Evolutionary conservation across 1,284 basidiomycete species (phyloP).

Genomic region (Puccinia horiana): DNA sequence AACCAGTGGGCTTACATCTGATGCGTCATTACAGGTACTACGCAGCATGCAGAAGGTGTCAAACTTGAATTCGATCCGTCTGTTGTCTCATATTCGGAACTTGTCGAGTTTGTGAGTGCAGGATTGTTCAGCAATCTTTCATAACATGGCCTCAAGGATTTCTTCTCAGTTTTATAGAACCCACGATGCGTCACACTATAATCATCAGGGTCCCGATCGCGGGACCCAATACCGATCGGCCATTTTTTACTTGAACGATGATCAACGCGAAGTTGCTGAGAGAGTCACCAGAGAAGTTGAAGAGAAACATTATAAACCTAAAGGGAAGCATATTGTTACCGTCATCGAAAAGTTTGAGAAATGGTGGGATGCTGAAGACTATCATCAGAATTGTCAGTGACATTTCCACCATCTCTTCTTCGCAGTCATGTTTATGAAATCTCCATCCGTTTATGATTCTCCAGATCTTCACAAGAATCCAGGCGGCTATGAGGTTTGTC

Average conservation of each 20-base stretch:
- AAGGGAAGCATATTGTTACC: slow-evolving; percentile 75
- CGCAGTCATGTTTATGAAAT: not conserved
- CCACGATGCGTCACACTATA: slow-evolving; percentile 79
- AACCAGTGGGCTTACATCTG: too few species aligned
- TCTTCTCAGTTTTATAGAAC: slow-evolving; percentile 64
- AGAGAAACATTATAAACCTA: slow-evolving; percentile 70
- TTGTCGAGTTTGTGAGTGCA: slow-evolving; percentile 46
- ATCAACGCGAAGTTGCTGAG: slow-evolving; percentile 74
- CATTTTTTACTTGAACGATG: slow-evolving; percentile 78
- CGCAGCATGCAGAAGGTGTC: slow-evolving; percentile 86
- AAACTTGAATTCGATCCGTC: slow-evolving; percentile 79
- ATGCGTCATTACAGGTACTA: slow-evolving; percentile 64
- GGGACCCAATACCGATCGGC: slow-evolving; percentile 78
- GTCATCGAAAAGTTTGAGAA: slow-evolving; percentile 67
- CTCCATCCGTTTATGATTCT: not conserved
- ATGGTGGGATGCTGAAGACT: slow-evolving; percentile 80
- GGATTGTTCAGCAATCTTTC: not conserved
- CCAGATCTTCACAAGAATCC: slow-evolving; percentile 44
- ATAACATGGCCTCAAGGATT: not conserved
- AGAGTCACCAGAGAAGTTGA: slow-evolving; percentile 82
- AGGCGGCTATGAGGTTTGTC: slow-evolving; percentile 43
- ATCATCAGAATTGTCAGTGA: slow-evolving; percentile 63
- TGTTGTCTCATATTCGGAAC: slow-evolving; percentile 8
- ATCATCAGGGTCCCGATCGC: slow-evolving; percentile 58
- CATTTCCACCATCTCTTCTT: not conserved